Conservation (phyloP, 192 early-diverging fungal species). For the Funneliformis geosporum region DNA sequence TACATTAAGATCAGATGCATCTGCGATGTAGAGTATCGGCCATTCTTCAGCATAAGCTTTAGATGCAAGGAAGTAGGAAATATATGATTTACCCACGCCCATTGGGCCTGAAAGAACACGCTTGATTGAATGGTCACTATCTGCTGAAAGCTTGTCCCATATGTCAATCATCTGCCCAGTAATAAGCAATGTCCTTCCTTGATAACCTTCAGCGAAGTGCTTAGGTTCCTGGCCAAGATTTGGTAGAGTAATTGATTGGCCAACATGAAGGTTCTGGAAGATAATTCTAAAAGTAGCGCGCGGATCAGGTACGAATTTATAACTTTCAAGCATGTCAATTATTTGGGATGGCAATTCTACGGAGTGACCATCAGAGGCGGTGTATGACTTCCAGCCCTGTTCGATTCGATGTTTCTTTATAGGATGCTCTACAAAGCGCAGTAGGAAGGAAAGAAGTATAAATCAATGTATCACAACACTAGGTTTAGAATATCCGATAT, state of each 20-base stretch:
- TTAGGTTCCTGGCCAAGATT: conserved; percentile 23
- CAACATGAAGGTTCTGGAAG: background rate
- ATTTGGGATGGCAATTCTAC: conserved; percentile 22
- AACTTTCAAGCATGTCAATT: background rate
- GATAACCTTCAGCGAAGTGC: conserved; percentile 20
- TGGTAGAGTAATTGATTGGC: conserved; percentile 19
- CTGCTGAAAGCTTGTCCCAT: background rate
- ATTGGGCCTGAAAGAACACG: background rate
- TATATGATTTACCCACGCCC: background rate
- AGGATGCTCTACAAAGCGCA: conserved; percentile 19
- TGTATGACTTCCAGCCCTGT: conserved; percentile 29
- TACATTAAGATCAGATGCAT: conserved; percentile 32
- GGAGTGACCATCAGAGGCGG: conserved; percentile 6
- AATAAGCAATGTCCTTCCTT: background rate
- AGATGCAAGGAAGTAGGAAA: conserved; percentile 32
- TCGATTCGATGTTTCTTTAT: conserved; percentile 11
- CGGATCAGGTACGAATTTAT: background rate
- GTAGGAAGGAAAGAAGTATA: conserved; percentile 25
- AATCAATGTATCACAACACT: too few relatives aligned
- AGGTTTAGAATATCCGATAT: too few relatives aligned
- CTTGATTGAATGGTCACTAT: background rate
- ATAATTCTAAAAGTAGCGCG: background rate
- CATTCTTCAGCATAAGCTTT: conserved; percentile 36
- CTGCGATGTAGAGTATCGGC: conserved; percentile 38
- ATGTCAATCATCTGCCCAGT: background rate